These are phyloP conservation scores for Chytriomyces hyalinus DNA, from an alignment of 192 early-diverging fungal genomes.

Conservation along the genomic window DNA sequence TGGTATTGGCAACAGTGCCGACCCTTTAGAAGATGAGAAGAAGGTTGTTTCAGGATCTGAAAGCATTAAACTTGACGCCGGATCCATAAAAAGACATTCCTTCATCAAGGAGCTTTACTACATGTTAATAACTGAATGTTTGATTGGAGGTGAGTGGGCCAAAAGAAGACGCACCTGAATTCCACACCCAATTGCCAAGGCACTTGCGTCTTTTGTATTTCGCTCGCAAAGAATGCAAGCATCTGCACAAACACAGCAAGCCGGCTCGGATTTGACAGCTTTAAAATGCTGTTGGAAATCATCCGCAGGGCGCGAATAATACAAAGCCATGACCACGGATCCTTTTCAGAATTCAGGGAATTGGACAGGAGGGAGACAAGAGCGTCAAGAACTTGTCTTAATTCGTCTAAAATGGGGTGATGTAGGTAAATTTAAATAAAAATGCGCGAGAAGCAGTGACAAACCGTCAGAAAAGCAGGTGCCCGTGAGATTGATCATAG, in stretches of 20 bases:
- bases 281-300: neutral
- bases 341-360: conserved; percentile 13
- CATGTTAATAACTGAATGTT: neutral
- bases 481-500: too few relatives aligned
- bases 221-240: conserved; percentile 14
- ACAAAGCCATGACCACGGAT: conserved; percentile 17
- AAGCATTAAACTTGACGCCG: neutral
- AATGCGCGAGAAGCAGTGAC: too few relatives aligned
- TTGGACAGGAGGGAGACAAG: neutral
- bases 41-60: neutral
- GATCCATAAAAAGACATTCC: conserved; percentile 1
- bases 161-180: conserved; percentile 13
- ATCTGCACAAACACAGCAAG: neutral
- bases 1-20: neutral
- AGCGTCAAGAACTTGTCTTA: neutral
- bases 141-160: neutral
- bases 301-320: neutral
- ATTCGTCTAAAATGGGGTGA: neutral
- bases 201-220: conserved; percentile 13
- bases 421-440: too few relatives aligned
- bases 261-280: neutral
- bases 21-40: conserved; percentile 20
- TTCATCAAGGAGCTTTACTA: neutral
- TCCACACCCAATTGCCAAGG: conserved; percentile 20
- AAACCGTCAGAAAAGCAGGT: too few relatives aligned